phyloP scores from a whole-genome alignment of 2,329 filamentous ascomycete species.

The Cercospora citrullina region DNA sequence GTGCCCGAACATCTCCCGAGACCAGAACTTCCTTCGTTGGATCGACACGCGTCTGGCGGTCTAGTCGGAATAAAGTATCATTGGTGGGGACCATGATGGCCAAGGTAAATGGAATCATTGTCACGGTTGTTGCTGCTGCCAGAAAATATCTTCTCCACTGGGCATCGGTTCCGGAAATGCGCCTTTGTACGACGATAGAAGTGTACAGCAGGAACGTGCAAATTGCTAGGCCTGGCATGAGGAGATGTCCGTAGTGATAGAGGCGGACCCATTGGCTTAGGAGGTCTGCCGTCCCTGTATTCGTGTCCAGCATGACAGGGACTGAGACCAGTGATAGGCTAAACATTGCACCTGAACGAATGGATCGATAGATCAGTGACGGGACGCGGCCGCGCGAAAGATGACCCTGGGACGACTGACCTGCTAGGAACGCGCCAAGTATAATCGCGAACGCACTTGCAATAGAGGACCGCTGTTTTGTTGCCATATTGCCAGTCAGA shows the following conservation, averaged over 20 bases:
- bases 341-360: constrained; percentile 6
- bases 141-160: neutral
- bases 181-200: neutral
- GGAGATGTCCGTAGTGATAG: neutral
- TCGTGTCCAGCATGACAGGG: constrained; percentile 12
- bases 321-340: constrained; percentile 10
- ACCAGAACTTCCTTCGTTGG: neutral
- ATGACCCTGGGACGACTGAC: neutral
- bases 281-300: neutral
- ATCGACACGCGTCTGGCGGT: neutral
- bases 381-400: neutral
- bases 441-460: neutral
- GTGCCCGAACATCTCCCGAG: neutral
- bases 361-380: neutral
- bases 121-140: constrained; percentile 2
- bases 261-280: neutral
- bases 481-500: neutral
- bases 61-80: neutral
- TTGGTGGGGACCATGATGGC: constrained; percentile 13
- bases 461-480: neutral
- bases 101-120: constrained; percentile 15
- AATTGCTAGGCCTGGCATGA: neutral
- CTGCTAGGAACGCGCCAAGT: neutral
- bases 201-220: neutral
- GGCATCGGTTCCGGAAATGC: neutral